phyloP scores from a whole-genome alignment of 345 rosid species.

The Hibiscus mutabilis region DNA sequence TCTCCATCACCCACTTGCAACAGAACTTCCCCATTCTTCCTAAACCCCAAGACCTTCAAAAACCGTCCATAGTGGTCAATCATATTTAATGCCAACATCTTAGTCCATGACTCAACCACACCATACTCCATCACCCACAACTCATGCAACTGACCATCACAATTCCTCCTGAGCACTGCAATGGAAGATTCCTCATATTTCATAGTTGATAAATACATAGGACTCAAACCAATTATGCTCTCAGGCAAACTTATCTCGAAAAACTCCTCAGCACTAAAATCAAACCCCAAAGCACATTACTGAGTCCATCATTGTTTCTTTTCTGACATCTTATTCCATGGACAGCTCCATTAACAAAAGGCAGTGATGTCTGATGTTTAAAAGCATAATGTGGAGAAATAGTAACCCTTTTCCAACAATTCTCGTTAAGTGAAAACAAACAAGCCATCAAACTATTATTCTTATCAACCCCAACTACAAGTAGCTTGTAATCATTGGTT shows the following conservation, averaged over 20 bases:
- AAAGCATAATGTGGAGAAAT: no score
- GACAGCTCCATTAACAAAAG: no score
- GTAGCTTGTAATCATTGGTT: neutral
- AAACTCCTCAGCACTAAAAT: neutral
- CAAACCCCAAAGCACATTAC: no score
- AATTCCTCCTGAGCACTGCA: neutral
- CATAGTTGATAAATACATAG: neutral
- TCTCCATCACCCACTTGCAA: neutral
- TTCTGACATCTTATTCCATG: no score
- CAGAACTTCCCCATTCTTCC: neutral
- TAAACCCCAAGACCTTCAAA: neutral
- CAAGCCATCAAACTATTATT: no score
- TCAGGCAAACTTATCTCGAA: neutral
- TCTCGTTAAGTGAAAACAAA: no score
- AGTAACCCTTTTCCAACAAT: no score
- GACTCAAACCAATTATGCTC: neutral
- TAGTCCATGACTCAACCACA: neutral
- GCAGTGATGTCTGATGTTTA: no score
- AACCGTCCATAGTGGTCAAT: no score
- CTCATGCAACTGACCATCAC: neutral
- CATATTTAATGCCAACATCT: neutral
- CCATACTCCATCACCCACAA: neutral
- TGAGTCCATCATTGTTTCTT: no score
- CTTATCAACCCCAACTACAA: no score
- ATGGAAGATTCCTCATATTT: neutral